Conservation (phyloP, 306 rosid species). For the Begonia masoniana region DNA sequence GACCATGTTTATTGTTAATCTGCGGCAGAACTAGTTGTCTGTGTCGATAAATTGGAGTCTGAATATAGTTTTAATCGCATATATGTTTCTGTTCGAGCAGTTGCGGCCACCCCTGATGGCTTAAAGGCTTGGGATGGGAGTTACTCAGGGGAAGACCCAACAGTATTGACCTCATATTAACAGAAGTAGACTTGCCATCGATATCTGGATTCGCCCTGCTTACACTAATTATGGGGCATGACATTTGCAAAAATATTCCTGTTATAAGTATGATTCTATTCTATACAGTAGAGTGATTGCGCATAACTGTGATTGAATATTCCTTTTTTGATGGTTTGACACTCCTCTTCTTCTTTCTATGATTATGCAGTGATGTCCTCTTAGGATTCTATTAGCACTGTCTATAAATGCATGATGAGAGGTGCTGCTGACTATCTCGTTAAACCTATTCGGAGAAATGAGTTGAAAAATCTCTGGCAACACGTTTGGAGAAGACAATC, state of each 20-base stretch:
- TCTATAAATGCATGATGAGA: slow-evolving; percentile 78
- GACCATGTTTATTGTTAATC: too few relatives aligned
- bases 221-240: slow-evolving; percentile 78
- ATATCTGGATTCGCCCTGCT: slow-evolving; percentile 92
- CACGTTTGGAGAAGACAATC: slow-evolving; percentile 98
- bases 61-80: too few relatives aligned
- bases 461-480: slow-evolving; percentile 89
- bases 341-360: not conserved
- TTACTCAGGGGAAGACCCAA: slow-evolving; percentile 61
- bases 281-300: too few relatives aligned
- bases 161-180: slow-evolving; percentile 63
- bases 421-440: slow-evolving; percentile 98
- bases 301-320: too few relatives aligned
- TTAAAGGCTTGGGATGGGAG: slow-evolving; percentile 96
- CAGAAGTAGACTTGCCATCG: slow-evolving; percentile 88
- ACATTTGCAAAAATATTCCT: slow-evolving; percentile 78
- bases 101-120: slow-evolving; percentile 88
- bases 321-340: not conserved
- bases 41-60: too few relatives aligned
- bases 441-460: slow-evolving; percentile 84
- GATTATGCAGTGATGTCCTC: slow-evolving; percentile 79
- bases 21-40: too few relatives aligned
- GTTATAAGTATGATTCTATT: slow-evolving; percentile 71
- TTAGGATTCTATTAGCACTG: slow-evolving; percentile 72
- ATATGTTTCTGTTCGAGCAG: slow-evolving; percentile 30